Percentiles rank a stretch among this genome's conserved stretches.
Evolutionary conservation across 2,329 filamentous ascomycete genomes (phyloP).

Genomic region (Pyrenophora teres): DNA sequence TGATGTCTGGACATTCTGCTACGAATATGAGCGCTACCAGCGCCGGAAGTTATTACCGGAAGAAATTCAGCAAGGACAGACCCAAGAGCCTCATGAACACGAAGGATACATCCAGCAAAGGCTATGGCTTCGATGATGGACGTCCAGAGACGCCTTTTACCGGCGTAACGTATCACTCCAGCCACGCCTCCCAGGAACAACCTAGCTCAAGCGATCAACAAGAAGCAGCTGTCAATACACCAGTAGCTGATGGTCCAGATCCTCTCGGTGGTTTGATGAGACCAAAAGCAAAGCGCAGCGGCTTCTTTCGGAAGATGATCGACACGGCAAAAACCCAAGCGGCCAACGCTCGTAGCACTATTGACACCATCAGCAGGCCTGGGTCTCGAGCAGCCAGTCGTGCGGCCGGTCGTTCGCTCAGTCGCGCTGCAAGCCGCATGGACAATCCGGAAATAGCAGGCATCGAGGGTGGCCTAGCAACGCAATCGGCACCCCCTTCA

Average conservation of each 20-base stretch:
- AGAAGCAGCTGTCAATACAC: slow-evolving; percentile 58
- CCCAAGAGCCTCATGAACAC: slow-evolving; percentile 69
- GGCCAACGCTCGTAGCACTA: slow-evolving; percentile 83
- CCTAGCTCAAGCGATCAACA: slow-evolving; percentile 55
- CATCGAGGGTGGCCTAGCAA: slow-evolving; percentile 57
- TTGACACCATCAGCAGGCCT: slow-evolving; percentile 63
- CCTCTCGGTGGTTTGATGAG: slow-evolving; percentile 76
- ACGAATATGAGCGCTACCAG: slow-evolving; percentile 92
- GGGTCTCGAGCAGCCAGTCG: slow-evolving; percentile 46
- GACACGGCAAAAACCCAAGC: slow-evolving; percentile 94
- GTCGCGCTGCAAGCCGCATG: slow-evolving; percentile 37
- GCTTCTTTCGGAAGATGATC: slow-evolving; percentile 94
- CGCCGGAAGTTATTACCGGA: slow-evolving; percentile 87
- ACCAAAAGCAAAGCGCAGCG: slow-evolving; percentile 79
- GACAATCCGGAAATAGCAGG: slow-evolving; percentile 55
- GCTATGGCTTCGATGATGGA: slow-evolving; percentile 44
- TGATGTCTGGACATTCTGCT: slow-evolving; percentile 94
- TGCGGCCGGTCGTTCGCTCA: slow-evolving; percentile 48
- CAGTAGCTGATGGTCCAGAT: slow-evolving; percentile 65
- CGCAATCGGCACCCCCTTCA: slow-evolving; percentile 50
- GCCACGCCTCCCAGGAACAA: slow-evolving; percentile 66
- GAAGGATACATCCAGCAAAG: slow-evolving; percentile 47
- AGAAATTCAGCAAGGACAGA: slow-evolving; percentile 60
- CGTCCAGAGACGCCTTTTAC: slow-evolving; percentile 65
- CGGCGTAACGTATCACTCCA: slow-evolving; percentile 88